Conservation (phyloP, 257 asterid genomes). For the Leptodermis oblonga region DNA sequence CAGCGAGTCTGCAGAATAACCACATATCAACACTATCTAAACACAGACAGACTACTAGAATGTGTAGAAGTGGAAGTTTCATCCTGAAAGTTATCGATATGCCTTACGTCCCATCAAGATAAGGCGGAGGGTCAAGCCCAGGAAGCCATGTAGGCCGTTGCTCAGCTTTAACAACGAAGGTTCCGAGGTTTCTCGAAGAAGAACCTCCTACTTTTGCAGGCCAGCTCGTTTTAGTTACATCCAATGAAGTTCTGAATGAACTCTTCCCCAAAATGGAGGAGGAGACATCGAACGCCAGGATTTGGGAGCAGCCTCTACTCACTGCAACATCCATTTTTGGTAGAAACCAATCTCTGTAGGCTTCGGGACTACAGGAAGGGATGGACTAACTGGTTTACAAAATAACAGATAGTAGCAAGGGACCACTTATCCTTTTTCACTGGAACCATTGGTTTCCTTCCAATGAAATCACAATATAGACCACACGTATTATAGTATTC, state of each 20-base stretch:
- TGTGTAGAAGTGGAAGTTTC: background rate
- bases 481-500: background rate
- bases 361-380: background rate
- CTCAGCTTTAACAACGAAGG: slow-evolving; percentile 51
- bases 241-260: slow-evolving; percentile 24
- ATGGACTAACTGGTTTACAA: slow-evolving; percentile 14
- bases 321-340: slow-evolving; percentile 44
- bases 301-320: slow-evolving; percentile 48
- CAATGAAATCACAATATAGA: slow-evolving; percentile 6
- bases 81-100: background rate
- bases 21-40: background rate
- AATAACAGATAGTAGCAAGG: slow-evolving; percentile 41
- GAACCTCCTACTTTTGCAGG: slow-evolving; percentile 27
- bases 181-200: slow-evolving; percentile 18
- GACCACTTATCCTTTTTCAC: slow-evolving; percentile 48
- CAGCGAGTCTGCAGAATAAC: slow-evolving; percentile 52
- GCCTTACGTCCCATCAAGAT: slow-evolving; percentile 87
- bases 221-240: slow-evolving; percentile 26
- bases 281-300: slow-evolving; percentile 36
- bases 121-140: slow-evolving; percentile 83
- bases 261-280: slow-evolving; percentile 35
- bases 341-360: no score
- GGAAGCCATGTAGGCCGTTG: slow-evolving; percentile 91
- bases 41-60: background rate
- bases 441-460: slow-evolving; percentile 6